Percentiles rank a stretch among this genome's conserved stretches.
phyloP scores from a whole-genome alignment of 306 rosid species.

The Rosa chinensis region DNA sequence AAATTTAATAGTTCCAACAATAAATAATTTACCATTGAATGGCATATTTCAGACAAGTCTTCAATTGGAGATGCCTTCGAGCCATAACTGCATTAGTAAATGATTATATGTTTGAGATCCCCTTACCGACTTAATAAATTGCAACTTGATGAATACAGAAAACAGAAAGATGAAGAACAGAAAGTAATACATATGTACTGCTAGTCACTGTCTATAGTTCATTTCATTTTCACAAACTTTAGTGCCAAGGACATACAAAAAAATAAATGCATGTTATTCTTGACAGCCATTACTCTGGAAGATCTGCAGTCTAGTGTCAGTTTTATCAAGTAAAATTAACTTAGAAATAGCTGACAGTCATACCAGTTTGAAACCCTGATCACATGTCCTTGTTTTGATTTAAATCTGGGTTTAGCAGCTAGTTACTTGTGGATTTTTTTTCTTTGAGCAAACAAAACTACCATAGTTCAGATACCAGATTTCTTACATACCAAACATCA shows the following conservation, averaged over 20 bases:
- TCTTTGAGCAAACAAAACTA: not conserved
- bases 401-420: not conserved
- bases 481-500: constrained; percentile 76
- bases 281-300: not conserved
- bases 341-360: not conserved
- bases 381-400: not conserved
- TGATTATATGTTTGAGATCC: constrained; percentile 30
- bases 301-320: not conserved
- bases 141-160: not conserved
- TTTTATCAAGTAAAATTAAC: not conserved
- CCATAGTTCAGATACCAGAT: constrained; percentile 18
- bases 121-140: not conserved
- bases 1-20: not conserved
- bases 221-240: not conserved
- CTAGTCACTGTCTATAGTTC: not conserved
- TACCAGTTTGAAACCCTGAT: not conserved
- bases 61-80: constrained; percentile 71
- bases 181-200: not conserved
- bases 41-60: constrained; percentile 83
- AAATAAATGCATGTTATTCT: not conserved
- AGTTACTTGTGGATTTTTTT: not conserved
- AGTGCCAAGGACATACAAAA: not conserved
- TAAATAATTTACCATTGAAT: constrained; percentile 62
- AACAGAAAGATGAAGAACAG: not conserved
- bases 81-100: constrained; percentile 70